A percentile compares a stretch with the other conserved stretches of the same genome.
Conservation (phyloP, 495 filamentous ascomycete genomes). For the Physcia stellaris region DNA sequence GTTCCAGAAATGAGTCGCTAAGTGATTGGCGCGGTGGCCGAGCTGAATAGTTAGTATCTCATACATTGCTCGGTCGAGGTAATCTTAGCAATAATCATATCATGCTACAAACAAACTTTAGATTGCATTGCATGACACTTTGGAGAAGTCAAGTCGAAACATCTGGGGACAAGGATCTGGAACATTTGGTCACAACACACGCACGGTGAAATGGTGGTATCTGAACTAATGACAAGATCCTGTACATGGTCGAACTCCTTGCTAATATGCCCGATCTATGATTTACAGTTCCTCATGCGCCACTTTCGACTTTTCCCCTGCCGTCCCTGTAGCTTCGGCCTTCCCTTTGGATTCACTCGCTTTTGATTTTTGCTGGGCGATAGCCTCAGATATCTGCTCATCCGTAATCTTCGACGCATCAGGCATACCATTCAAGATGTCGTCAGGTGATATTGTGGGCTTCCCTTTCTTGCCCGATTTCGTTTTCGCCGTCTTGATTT, state of each 20-base stretch:
- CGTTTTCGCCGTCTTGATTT: neutral
- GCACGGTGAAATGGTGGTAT: too few relatives aligned
- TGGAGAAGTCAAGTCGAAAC: slow-evolving; percentile 2
- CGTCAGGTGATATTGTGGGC: neutral
- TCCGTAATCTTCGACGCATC: neutral
- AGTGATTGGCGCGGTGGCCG: slow-evolving; percentile 82
- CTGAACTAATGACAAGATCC: too few relatives aligned
- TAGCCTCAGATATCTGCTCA: neutral
- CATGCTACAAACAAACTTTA: neutral
- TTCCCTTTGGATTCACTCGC: neutral
- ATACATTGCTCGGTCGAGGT: slow-evolving; percentile 58
- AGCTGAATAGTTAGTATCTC: slow-evolving; percentile 92
- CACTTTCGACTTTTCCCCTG: neutral
- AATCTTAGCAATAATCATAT: neutral
- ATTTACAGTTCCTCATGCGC: too few relatives aligned
- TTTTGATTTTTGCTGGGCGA: neutral
- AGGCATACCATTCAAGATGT: neutral
- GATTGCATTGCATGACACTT: neutral
- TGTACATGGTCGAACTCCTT: too few relatives aligned
- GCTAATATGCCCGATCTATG: too few relatives aligned
- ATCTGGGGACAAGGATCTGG: too few relatives aligned
- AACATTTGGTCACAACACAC: too few relatives aligned
- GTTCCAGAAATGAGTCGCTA: slow-evolving; percentile 99
- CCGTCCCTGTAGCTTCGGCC: neutral
- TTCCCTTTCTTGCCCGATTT: neutral